Percentiles rank a stretch among this genome's conserved stretches.
These are phyloP conservation scores for Solanum chiquidenum DNA, from an alignment of 257 asterid genomes.

Conservation along the genomic window DNA sequence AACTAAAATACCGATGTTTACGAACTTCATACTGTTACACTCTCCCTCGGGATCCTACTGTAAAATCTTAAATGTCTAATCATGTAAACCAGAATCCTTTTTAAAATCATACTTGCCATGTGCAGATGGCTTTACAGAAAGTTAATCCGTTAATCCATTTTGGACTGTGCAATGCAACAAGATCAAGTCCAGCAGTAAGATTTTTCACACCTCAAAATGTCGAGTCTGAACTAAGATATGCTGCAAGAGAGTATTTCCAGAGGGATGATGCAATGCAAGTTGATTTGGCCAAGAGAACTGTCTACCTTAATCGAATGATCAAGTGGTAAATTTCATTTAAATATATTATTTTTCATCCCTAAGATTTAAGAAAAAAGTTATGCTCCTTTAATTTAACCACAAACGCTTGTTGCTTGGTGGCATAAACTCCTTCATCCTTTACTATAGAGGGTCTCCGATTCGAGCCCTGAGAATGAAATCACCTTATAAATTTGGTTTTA, in stretches of 20 bases:
- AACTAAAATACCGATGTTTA: neutral
- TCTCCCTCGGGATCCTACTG: neutral
- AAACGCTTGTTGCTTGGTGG: neutral
- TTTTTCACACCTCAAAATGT: conserved; percentile 48
- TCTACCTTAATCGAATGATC: conserved; percentile 50
- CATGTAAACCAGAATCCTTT: neutral
- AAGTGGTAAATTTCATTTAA: conserved; percentile 48
- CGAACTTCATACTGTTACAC: neutral
- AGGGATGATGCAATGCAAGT: conserved; percentile 70
- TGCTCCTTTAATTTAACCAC: neutral
- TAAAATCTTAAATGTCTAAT: neutral
- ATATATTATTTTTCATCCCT: neutral
- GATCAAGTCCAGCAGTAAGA: conserved; percentile 74
- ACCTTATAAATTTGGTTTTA: neutral
- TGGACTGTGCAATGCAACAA: conserved; percentile 69
- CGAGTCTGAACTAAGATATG: conserved; percentile 60
- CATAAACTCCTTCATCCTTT: neutral
- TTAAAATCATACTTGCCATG: neutral
- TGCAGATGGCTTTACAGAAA: conserved; percentile 56
- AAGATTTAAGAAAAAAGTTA: neutral
- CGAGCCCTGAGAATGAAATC: neutral
- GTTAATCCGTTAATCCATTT: conserved; percentile 67
- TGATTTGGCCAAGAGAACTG: conserved; percentile 78
- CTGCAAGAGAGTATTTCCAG: conserved; percentile 65
- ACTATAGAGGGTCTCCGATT: neutral